Evolutionary conservation across 495 filamentous ascomycete species (phyloP).

Genomic region (Penicillium ochrochloron): DNA sequence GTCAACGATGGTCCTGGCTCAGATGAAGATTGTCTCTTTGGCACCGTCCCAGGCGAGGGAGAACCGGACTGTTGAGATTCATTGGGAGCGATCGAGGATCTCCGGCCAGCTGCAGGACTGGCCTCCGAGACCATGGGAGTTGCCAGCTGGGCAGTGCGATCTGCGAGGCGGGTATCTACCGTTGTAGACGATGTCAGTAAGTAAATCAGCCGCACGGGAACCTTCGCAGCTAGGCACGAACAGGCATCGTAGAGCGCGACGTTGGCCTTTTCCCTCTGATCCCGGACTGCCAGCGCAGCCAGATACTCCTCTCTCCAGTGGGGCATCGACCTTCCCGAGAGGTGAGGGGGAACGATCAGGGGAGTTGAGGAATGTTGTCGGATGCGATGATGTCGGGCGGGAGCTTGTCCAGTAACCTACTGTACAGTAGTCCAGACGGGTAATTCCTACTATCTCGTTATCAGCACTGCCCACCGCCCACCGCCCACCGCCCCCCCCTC

Average conservation of each 20-base stretch:
- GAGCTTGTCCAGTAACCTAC: too few relatives aligned
- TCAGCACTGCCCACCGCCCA: constrained; percentile 28
- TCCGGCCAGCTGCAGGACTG: constrained; percentile 15
- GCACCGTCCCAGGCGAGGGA: constrained; percentile 22
- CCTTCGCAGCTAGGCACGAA: constrained; percentile 33
- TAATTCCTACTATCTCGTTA: constrained; percentile 30
- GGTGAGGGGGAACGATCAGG: constrained; percentile 21
- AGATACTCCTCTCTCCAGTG: constrained; percentile 64
- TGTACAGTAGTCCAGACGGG: neutral
- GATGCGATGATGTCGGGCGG: constrained; percentile 25
- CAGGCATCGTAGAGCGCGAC: constrained; percentile 60
- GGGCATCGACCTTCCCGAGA: constrained; percentile 42
- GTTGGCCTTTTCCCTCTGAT: constrained; percentile 62
- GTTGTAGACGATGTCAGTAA: constrained; percentile 29
- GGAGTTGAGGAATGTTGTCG: constrained; percentile 24
- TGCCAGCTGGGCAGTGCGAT: constrained; percentile 66
- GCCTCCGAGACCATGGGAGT: constrained; percentile 11
- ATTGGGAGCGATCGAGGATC: constrained; percentile 10
- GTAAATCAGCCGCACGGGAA: constrained; percentile 8
- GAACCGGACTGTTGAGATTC: constrained; percentile 24
- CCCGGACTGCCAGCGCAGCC: constrained; percentile 57
- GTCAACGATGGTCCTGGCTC: constrained; percentile 30
- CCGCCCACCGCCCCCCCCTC: constrained; percentile 34
- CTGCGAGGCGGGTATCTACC: constrained; percentile 70
- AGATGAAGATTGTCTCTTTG: constrained; percentile 31